Evolutionary conservation across 106 monocot genomes (phyloP), one percentile per base, ranked within the genome.

Genomic region (Alisma plantagoaquatica): DNA sequence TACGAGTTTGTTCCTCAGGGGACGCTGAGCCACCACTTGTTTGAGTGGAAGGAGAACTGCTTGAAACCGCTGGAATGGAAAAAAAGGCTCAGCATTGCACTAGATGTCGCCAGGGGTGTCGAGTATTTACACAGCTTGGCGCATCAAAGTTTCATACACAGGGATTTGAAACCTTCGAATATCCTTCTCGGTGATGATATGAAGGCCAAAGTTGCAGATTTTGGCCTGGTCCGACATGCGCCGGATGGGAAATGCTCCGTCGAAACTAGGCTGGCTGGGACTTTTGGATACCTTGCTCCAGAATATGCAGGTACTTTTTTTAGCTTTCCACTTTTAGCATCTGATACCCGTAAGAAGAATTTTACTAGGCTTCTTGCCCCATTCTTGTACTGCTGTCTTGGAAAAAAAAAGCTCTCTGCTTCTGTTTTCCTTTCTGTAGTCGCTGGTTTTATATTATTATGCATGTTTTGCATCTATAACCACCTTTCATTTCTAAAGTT

Each of bases 121-220:
- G 86, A 86, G 56, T 86, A 86, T 59, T 51, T 86, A 59, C 86
- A 86, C 28, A 70, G 66, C 27, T 44, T 86, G 62, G 80, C 80
- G 12, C 66, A 73, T 51, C 72, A 80, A 42, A 80, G 77, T 56
- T 86, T 86, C 66, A 80, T 86, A 41, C 86, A 80, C 47, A 73
- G 85, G 51, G 85, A 85, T 50, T 46, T 85, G 32, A 85, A 85
- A 46, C 80, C 85, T 2, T 77, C 80, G 10, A 86, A 86, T 35
- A 86, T 86, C 23, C 80, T 86, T 19, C 77, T 77, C 41, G 80
- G 70, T 47, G 76, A 86, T 67, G 70, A 86, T 71, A 76, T 86
- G 80, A 76, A 59, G 60, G 86, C 86, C 41, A 86, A 86, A 49
- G 86, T 86, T 53, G 69, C 86, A 14, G 86, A 86, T 56, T 86